Base-by-base conservation (phyloP, 106 monocot species). In the Allium sativum region DNA sequence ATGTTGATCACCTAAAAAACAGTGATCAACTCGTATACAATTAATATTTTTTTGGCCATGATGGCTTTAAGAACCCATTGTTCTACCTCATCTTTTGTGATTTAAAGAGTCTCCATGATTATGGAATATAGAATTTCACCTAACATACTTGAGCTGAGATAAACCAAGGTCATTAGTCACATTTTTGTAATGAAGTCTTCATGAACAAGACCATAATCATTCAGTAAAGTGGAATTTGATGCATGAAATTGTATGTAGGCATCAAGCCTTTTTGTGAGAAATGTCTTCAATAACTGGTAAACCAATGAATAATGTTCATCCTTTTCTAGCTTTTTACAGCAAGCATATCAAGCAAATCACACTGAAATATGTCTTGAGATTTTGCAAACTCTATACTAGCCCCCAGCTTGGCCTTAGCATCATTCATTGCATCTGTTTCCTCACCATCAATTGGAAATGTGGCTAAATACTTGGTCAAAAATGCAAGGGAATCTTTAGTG, bases 351-450 rank as follows among this genome's bases (percentile, higher is more conserved):
- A 91, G 72, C 64, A 98, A 76, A 78, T 98, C 96, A 78, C 87
- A 87, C 96, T 98, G 90, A 74, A 84, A 96, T 47, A 80, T 71
- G 44, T 80, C 82, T 11, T 87, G 79, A 45, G 87, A 75, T 66
- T 80, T 96, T 11, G 85, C 80, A 76, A 96, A 96, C 67, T 91
- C 96, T 58, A 90, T 56, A 67, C 87, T 80, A 71, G 96, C 96
- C 21, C 64, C 74, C 82, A 66, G 90, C 96, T 69, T 91, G 53
- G 84, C 96, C 79, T 96, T 96, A 45, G 84, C 82, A 48, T 78
- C 87, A 72, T 51, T 73, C 45, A 82, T 76, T 9, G 72, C 45
- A 72, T 69, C 55, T 60, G 73, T 48, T 31, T 96, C 96, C 56
- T 91, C 96, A 12, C 8, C 68, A 15, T 48, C 67, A 52, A 41